Conservation (phyloP, 495 filamentous ascomycete genomes). For the Articulospora tetracladia region DNA sequence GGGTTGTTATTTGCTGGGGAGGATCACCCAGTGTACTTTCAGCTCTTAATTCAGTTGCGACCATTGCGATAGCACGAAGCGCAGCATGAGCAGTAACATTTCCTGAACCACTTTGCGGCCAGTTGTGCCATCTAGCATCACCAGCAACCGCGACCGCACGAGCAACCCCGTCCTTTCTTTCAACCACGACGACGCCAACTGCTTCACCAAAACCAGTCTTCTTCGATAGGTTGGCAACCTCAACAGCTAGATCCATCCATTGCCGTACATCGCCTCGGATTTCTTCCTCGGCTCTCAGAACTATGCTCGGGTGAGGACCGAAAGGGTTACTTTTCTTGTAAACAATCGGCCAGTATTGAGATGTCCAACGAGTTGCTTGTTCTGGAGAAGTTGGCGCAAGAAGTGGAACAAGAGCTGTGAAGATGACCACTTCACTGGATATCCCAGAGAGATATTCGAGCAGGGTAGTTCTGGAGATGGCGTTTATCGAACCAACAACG, state of each 20-base stretch:
- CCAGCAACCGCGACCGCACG: constrained; percentile 62
- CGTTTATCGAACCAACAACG: constrained; percentile 37
- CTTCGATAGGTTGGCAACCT: constrained; percentile 54
- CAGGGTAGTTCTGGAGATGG: constrained; percentile 40
- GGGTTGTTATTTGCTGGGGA: too few species aligned
- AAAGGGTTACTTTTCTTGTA: constrained; percentile 82
- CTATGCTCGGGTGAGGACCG: constrained; percentile 63
- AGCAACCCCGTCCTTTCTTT: constrained; percentile 43
- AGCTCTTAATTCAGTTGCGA: constrained; percentile 42
- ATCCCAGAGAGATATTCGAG: constrained; percentile 30
- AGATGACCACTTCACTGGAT: constrained; percentile 40
- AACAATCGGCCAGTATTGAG: constrained; percentile 79
- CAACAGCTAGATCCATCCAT: constrained; percentile 67
- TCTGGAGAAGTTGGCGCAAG: constrained; percentile 67
- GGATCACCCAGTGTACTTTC: too few species aligned
- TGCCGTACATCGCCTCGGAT: constrained; percentile 50
- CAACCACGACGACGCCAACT: constrained; percentile 81
- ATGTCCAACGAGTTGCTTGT: constrained; percentile 74
- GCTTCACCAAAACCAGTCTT: constrained; percentile 57
- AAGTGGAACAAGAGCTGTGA: constrained; percentile 61
- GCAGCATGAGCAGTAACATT: constrained; percentile 79
- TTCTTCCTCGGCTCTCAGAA: constrained; percentile 50
- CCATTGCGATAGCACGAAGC: constrained; percentile 83
- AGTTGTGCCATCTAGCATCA: constrained; percentile 62
- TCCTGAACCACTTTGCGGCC: constrained; percentile 36